Conservation (phyloP, 163 green algal species). For the Chlamydomonas reinhardtii region DNA sequence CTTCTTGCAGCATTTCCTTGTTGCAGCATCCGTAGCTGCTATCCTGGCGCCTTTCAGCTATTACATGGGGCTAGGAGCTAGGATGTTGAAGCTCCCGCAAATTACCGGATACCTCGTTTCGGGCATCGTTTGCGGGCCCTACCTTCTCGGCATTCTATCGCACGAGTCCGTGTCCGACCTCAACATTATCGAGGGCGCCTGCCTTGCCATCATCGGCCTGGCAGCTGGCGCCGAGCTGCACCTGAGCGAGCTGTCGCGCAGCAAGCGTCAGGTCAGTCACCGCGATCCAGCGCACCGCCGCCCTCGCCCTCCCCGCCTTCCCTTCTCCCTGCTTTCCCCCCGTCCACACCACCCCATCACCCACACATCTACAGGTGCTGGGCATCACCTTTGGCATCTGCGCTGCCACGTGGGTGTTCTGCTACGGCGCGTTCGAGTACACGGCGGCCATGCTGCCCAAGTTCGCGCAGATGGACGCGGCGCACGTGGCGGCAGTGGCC, state of each 20-base stretch:
- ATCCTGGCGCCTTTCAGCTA: slow-evolving; percentile 72
- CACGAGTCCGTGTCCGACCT: slow-evolving; percentile 62
- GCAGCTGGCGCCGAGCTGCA: slow-evolving; percentile 88
- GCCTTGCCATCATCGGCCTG: slow-evolving; percentile 83
- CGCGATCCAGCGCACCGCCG: neutral
- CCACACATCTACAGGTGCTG: slow-evolving; percentile 55
- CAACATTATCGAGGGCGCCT: slow-evolving; percentile 64
- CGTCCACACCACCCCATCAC: too few relatives aligned
- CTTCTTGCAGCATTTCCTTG: slow-evolving; percentile 55
- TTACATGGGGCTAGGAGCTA: slow-evolving; percentile 57
- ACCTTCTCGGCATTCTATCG: slow-evolving; percentile 73
- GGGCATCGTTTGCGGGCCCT: slow-evolving; percentile 78
- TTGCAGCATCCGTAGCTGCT: slow-evolving; percentile 60
- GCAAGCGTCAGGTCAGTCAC: slow-evolving; percentile 57
- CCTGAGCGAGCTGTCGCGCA: slow-evolving; percentile 70
- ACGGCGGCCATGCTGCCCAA: slow-evolving; percentile 15
- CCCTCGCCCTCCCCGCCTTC: neutral
- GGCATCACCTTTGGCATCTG: slow-evolving; percentile 66
- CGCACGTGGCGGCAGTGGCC: slow-evolving; percentile 66
- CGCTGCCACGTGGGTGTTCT: slow-evolving; percentile 57
- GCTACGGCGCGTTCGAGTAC: slow-evolving; percentile 52
- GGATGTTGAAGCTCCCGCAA: slow-evolving; percentile 65
- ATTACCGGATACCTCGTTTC: slow-evolving; percentile 80
- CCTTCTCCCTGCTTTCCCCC: too few relatives aligned
- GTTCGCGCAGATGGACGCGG: slow-evolving; percentile 20